Conservation (phyloP, 345 rosid species). For the Citrus inodora region DNA sequence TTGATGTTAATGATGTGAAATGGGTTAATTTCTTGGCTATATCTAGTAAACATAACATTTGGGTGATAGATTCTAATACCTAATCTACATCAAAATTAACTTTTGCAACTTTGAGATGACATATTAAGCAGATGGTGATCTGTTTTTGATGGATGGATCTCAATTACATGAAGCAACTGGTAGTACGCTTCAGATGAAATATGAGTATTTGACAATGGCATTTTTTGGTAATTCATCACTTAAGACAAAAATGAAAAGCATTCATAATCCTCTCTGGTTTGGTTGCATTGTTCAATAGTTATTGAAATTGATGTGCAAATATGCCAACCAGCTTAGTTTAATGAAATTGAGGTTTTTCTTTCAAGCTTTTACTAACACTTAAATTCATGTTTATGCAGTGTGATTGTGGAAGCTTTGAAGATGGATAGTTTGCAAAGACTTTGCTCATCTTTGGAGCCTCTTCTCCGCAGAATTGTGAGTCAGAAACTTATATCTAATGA, state of each 20-base stretch:
- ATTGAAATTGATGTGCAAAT: background rate
- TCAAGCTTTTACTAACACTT: conserved; percentile 4
- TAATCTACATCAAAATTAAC: background rate
- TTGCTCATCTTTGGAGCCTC: conserved; percentile 92
- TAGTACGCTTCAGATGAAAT: background rate
- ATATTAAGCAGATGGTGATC: background rate
- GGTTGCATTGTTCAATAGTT: background rate
- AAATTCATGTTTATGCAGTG: conserved; percentile 47
- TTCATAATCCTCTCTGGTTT: background rate
- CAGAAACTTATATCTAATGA: conserved; percentile 4
- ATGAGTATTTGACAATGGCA: background rate
- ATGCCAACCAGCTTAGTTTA: background rate
- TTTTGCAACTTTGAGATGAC: background rate
- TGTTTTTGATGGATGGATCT: background rate
- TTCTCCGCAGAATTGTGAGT: conserved; percentile 89
- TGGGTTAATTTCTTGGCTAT: background rate
- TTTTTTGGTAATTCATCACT: background rate
- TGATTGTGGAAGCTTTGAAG: conserved; percentile 92
- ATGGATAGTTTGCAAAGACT: conserved; percentile 89
- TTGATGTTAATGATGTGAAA: background rate
- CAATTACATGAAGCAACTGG: background rate
- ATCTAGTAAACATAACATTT: background rate
- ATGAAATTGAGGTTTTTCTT: background rate
- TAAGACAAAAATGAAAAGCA: background rate
- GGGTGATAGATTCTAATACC: background rate